Evolutionary conservation across 1,284 basidiomycete genomes (phyloP), one percentile per base, ranked within the genome.

Genomic region (Ceratobasidium sp.): DNA sequence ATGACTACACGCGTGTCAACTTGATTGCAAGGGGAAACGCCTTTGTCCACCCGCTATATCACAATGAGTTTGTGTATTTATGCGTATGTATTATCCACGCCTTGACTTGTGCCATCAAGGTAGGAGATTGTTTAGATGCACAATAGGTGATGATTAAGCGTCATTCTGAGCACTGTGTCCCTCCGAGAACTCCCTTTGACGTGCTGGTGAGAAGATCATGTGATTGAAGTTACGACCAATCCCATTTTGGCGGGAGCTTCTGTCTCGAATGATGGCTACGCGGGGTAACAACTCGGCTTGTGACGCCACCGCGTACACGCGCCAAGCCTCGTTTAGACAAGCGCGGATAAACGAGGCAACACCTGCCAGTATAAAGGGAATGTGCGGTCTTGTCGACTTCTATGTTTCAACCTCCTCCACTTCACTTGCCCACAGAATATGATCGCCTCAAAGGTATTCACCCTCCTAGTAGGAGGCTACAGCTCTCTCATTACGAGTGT

Each of bases 391-490:
- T 11, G 41, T 28, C 26, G 28, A 28, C 6, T 38, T 38, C 35
- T 11, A 4, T 13, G 9, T 46, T 16, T 46, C 41, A 16, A 44
- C 30, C 35, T 41, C 57, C 21, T 43, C 23, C 57, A 21, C 18
- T n/a, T 18, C 11, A 38, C 35, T 38, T 38, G 35, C 35, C n/a
- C 28, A 46, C 41, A 61, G 21, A 16, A 61, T 41, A 69, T 69
- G 66, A 41, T 69, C 32, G 50, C 66, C 38, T 55, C 66, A 13
- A 69, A 44, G 46, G 28, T 66, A 14, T 73, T 74, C 75, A 82
- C 76, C 64, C 90, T 93, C 76, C 81, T 90, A 52, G 88, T 87
- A 28, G 87, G 85, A 55, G 89, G 90, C 18, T 90, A 90, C 80
- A 86, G 88, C 28, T 82, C 87, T 76, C 82, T 85, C 47, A 83